phyloP scores from a whole-genome alignment of 306 rosid species.

The Arachis hypogaea region DNA sequence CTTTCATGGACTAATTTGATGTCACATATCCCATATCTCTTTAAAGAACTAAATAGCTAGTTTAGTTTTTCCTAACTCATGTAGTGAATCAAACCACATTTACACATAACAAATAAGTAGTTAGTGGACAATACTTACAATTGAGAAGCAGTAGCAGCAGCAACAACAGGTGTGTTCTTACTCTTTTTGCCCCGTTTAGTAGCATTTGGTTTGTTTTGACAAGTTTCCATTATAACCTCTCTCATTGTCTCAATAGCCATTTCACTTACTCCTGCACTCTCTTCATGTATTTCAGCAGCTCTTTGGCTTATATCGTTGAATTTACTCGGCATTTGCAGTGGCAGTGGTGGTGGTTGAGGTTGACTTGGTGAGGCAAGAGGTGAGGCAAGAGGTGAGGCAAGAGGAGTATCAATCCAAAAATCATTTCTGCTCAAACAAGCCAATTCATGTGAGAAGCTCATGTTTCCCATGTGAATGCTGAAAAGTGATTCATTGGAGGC shows the following conservation, averaged over 20 bases:
- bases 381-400: conserved; percentile 39
- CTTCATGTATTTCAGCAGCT: conserved; percentile 33
- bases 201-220: conserved; percentile 20
- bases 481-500: conserved; percentile 84
- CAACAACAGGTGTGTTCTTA: too few relatives aligned
- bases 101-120: not conserved
- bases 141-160: conserved; percentile 77
- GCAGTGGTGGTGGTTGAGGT: conserved; percentile 30
- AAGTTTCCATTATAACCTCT: conserved; percentile 70
- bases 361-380: conserved; percentile 38
- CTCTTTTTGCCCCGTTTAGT: conserved; percentile 13
- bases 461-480: conserved; percentile 87
- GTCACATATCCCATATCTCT: too few relatives aligned
- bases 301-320: conserved; percentile 43
- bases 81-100: not conserved
- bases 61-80: not conserved
- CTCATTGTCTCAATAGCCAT: conserved; percentile 79
- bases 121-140: conserved; percentile 49
- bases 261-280: conserved; percentile 43
- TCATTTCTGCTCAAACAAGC: conserved; percentile 24
- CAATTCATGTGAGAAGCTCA: conserved; percentile 76
- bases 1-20: too few relatives aligned
- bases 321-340: conserved; percentile 41
- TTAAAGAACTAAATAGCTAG: too few relatives aligned
- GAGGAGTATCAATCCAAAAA: conserved; percentile 37